Percentiles rank a stretch among this genome's conserved stretches.
Conservation (phyloP, 371 early-diverging fungal genomes). For the Circinella minor region DNA sequence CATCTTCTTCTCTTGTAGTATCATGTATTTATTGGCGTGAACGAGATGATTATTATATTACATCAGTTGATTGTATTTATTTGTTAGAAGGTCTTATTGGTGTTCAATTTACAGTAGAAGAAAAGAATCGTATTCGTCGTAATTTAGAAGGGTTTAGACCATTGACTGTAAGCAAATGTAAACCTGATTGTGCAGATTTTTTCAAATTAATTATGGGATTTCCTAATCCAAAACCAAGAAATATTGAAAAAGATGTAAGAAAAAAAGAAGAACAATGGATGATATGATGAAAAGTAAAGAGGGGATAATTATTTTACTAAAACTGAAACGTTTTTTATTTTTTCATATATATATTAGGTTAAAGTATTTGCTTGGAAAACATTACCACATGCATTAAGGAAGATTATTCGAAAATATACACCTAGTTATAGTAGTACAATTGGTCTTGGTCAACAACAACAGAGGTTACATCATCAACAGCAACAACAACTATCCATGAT, state of each 20-base stretch:
- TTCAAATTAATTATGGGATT: conserved; percentile 85
- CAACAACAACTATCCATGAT: not conserved
- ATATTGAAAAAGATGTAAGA: conserved; percentile 79
- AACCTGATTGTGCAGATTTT: conserved; percentile 74
- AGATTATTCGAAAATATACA: conserved; percentile 74
- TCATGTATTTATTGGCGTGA: conserved; percentile 87
- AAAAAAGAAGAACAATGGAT: no score
- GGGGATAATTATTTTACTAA: no score
- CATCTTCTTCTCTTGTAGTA: conserved; percentile 51
- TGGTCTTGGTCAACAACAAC: conserved; percentile 23
- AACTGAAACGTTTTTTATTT: no score
- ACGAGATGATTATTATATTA: conserved; percentile 75
- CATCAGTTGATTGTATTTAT: conserved; percentile 82
- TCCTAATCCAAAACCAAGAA: conserved; percentile 83
- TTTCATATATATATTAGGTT: conserved; percentile 43
- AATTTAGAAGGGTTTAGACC: conserved; percentile 86
- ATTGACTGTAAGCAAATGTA: conserved; percentile 77
- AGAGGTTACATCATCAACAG: not conserved
- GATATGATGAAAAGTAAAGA: no score
- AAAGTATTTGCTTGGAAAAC: conserved; percentile 83
- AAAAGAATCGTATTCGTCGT: conserved; percentile 86
- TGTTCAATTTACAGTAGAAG: conserved; percentile 80
- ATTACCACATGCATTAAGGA: conserved; percentile 67
- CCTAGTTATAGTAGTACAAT: conserved; percentile 38
- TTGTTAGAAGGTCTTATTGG: conserved; percentile 77